Conservation (phyloP, 2,329 filamentous ascomycete species). For the Alternaria burnsii region DNA sequence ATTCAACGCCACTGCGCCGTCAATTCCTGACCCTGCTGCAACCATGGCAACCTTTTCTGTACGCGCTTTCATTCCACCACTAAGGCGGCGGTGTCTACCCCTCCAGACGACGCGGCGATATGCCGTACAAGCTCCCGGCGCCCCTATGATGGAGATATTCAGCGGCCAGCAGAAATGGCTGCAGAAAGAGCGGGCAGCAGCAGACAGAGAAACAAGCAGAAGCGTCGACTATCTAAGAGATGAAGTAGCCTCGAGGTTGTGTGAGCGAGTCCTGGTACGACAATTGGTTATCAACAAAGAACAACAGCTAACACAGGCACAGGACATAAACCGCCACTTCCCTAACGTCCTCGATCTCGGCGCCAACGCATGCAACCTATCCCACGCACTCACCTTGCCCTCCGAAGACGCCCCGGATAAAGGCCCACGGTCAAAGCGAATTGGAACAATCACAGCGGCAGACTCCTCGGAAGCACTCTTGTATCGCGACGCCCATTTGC, state of each 20-base stretch:
- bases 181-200: slow-evolving; percentile 87
- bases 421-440: slow-evolving; percentile 73
- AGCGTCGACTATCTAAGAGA: slow-evolving; percentile 92
- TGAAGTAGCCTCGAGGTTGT: slow-evolving; percentile 84
- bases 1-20: neutral
- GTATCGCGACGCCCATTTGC: slow-evolving; percentile 77
- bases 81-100: slow-evolving; percentile 35
- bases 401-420: slow-evolving; percentile 69
- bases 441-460: slow-evolving; percentile 78
- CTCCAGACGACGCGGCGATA: slow-evolving; percentile 63
- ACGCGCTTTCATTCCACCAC: slow-evolving; percentile 48
- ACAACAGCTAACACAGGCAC: slow-evolving; percentile 20
- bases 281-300: neutral
- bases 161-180: slow-evolving; percentile 86
- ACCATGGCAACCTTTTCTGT: slow-evolving; percentile 46
- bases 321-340: slow-evolving; percentile 94
- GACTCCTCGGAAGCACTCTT: slow-evolving; percentile 83
- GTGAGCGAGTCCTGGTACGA: slow-evolving; percentile 80
- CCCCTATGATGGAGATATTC: slow-evolving; percentile 88
- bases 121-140: slow-evolving; percentile 79
- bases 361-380: slow-evolving; percentile 95
- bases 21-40: neutral
- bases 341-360: slow-evolving; percentile 88
- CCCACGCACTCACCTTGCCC: slow-evolving; percentile 73
- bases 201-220: slow-evolving; percentile 73